Conservation (phyloP, 257 asterid genomes). For the Leptodermis oblonga region DNA sequence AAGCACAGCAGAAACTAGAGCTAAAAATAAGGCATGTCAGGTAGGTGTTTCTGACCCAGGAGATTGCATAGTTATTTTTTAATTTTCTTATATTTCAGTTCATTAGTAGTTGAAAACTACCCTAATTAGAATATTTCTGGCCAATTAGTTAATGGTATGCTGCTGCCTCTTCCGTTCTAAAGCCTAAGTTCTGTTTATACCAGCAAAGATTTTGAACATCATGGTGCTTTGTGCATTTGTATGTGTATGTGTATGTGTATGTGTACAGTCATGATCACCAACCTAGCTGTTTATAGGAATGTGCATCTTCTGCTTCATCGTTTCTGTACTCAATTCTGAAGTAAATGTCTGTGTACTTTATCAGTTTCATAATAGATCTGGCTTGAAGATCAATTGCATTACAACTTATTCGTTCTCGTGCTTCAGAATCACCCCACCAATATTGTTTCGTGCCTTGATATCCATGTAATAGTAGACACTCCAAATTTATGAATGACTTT, state of each 20-base stretch:
- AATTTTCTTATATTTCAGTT: background rate
- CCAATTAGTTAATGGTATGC: background rate
- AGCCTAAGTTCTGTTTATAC: background rate
- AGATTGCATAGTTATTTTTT: too few relatives aligned
- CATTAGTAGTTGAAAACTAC: background rate
- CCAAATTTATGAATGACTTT: background rate
- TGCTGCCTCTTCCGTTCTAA: background rate
- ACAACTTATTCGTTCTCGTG: background rate
- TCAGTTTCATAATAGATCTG: background rate
- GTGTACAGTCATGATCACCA: background rate
- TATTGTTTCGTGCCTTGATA: background rate
- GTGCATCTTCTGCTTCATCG: background rate
- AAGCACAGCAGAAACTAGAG: slow-evolving; percentile 99
- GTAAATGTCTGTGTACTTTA: background rate
- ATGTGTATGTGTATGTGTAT: background rate
- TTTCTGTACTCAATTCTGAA: background rate
- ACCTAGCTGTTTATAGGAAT: background rate
- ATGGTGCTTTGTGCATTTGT: background rate
- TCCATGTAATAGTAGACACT: background rate
- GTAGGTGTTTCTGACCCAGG: slow-evolving; percentile 47
- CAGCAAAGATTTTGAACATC: too few relatives aligned
- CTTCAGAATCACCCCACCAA: background rate
- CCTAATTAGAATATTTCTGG: background rate
- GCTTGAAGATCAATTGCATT: background rate
- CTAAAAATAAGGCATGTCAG: slow-evolving; percentile 97